Evolutionary conservation across 2,329 filamentous ascomycete species (phyloP), one percentile per base, ranked within the genome.

Genomic region (Coniella vitis): DNA sequence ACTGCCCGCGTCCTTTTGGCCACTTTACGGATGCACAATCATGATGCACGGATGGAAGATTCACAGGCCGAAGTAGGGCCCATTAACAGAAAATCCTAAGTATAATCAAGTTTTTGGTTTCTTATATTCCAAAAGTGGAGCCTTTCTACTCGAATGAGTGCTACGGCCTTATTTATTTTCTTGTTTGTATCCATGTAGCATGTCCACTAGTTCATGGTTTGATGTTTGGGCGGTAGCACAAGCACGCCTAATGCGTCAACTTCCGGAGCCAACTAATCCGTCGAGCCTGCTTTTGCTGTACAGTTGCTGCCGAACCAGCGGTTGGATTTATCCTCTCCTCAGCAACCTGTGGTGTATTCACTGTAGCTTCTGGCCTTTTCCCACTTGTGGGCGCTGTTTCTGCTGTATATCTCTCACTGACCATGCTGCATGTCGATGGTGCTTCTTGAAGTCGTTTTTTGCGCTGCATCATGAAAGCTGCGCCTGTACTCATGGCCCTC

Each of bases 391-490:
- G 10, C 22, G 42, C 19, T 14, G n/a, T 39, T 31, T 32, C 31
- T 3, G n/a, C 49, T 13, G 35, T 13, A 29, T 44, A 32, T 13
- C 42, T 17, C 20, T 25, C 22, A 7, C 25, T 13, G 20, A 16
- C 34, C 29, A 38, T 25, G 14, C 38, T 38, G 17, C 5, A 19
- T 22, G 35, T 39, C 2, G 41, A n/a, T 5, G 45, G 38, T 13
- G 40, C 20, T 14, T 39, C 38, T 38, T 61, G 56, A 25, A 54
- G 49, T 41, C 59, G 54, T 32, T 61, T 60, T n/a, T 62, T 63
- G 20, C 64, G 64, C 48, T 72, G 68, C 61, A 75, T 67, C 61
- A 75, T 67, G 45, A 71, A 75, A 4, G 70, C 69, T 1, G 69
- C 68, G 0, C 74, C 73, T 0, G 69, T 70, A 37, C 72, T 76